These are phyloP conservation scores for Candida ficus DNA, from an alignment of 805 yeast genomes.

Conservation along the genomic window DNA sequence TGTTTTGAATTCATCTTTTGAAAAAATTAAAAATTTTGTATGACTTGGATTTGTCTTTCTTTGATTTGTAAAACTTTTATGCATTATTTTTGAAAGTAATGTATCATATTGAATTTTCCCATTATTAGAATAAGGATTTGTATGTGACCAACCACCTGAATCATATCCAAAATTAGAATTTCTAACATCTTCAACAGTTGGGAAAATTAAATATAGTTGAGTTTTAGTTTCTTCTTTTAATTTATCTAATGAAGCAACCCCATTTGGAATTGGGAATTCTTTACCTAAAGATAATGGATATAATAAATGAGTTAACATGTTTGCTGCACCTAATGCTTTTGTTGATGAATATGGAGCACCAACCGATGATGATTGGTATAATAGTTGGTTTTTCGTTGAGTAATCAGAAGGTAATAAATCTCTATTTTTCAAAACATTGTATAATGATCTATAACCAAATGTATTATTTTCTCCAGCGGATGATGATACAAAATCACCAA, in stretches of 20 bases:
- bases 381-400: conserved; percentile 17
- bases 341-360: conserved; percentile 16
- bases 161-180: conserved; percentile 32
- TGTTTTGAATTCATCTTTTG: conserved; percentile 43
- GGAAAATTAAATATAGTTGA: conserved; percentile 37
- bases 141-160: conserved; percentile 48
- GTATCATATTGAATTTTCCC: conserved; percentile 32
- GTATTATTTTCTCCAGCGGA: conserved; percentile 38
- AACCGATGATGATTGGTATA: conserved; percentile 31
- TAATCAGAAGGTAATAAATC: conserved; percentile 9
- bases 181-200: conserved; percentile 20
- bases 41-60: conserved; percentile 46
- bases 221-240: conserved; percentile 26
- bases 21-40: conserved; percentile 59
- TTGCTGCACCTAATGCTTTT: conserved; percentile 7
- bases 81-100: conserved; percentile 34
- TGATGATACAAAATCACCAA: conserved; percentile 52
- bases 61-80: conserved; percentile 26
- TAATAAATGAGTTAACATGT: conserved; percentile 22
- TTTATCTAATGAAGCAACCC: conserved; percentile 13
- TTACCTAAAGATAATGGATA: conserved; percentile 17
- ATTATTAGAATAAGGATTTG: conserved; percentile 27
- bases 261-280: conserved; percentile 10
- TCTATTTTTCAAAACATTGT: conserved; percentile 17
- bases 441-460: conserved; percentile 26